phyloP scores from a whole-genome alignment of 176 grass and related monocot species.

The Hordeum marinum region DNA sequence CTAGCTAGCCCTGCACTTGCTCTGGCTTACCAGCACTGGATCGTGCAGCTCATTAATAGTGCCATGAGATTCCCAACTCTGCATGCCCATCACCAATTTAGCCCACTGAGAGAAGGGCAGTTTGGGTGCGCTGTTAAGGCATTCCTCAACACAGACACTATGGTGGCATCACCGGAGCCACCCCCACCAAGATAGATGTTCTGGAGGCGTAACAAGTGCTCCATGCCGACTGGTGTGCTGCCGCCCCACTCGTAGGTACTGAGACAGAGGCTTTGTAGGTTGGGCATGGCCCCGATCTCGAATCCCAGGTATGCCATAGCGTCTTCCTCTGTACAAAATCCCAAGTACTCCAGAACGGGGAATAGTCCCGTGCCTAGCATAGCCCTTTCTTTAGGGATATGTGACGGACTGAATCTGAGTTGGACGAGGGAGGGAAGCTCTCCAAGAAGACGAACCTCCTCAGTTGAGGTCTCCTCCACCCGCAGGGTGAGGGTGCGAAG shows the following conservation, averaged over 20 bases:
- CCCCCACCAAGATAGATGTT: accelerated
- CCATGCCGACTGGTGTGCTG: not conserved
- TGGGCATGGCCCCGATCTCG: not conserved
- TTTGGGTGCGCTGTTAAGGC: not conserved
- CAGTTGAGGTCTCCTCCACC: not conserved
- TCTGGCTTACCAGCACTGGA: too few relatives aligned
- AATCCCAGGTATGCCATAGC: not conserved
- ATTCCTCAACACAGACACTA: not conserved
- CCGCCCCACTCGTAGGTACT: accelerated
- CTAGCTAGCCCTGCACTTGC: too few relatives aligned
- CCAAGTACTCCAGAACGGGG: not conserved
- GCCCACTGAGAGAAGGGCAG: not conserved
- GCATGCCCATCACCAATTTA: too few relatives aligned
- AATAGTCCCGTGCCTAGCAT: not conserved
- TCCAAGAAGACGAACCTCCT: not conserved
- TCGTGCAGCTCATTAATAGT: too few relatives aligned
- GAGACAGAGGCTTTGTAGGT: not conserved
- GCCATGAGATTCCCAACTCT: too few relatives aligned
- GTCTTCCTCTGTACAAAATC: not conserved
- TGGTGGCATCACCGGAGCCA: not conserved
- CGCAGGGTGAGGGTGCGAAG: not conserved
- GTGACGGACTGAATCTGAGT: not conserved
- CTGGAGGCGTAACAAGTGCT: not conserved
- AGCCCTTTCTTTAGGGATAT: not conserved
- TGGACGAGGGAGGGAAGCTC: not conserved